Base-by-base conservation (phyloP, 2,329 filamentous ascomycete genomes). In the Blastomyces gilchristii region DNA sequence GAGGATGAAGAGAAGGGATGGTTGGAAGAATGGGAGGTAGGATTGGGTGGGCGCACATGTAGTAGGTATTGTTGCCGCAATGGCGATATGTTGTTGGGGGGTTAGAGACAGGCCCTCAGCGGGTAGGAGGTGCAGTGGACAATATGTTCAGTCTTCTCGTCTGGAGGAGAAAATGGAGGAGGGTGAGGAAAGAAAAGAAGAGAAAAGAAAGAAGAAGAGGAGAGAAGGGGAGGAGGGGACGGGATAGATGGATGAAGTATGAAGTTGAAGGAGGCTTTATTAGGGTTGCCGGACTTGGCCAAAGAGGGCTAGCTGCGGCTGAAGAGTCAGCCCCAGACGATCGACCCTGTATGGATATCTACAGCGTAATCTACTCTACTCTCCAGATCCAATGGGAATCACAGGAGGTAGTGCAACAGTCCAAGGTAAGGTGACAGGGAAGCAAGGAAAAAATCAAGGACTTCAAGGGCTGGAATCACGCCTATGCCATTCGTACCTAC, bases 41-140 rank as follows among this genome's bases (percentile, higher is more conserved):
- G 59, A 22, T 59, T 50, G 53, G 58, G n/a, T 47, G 5, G 61
- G 31, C 28, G 56, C 43, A 52, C 16, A 58, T 57, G 60, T 3
- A 28, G 63, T 12, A 28, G 52, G n/a, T 49, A 60, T 62, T 31
- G 63, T 47, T 63, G 47, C 61, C 54, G 57, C 41, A 63, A 62
- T 61, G 34, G 37, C 39, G 57, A 49, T 63, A 66, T 66, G 63
- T 53, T 63, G 45, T 37, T 37, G 63, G 60, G 47, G 11, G 12
- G 34, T 34, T 34, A 31, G 28, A 49, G 39, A 45, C 49, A 57
- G 57, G 39, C 64, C 60, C 57, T 41, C 25, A 49, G 63, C 62
- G 64, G 62, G 57, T 37, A 34, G 31, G 31, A 37, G 18, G 45
- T n/a, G 31, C 11, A 31, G 18, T 58, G 45, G 50, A 43, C 56